Evolutionary conservation across 2,329 filamentous ascomycete species (phyloP).

Genomic region (Trichophyton mentagrophytes): DNA sequence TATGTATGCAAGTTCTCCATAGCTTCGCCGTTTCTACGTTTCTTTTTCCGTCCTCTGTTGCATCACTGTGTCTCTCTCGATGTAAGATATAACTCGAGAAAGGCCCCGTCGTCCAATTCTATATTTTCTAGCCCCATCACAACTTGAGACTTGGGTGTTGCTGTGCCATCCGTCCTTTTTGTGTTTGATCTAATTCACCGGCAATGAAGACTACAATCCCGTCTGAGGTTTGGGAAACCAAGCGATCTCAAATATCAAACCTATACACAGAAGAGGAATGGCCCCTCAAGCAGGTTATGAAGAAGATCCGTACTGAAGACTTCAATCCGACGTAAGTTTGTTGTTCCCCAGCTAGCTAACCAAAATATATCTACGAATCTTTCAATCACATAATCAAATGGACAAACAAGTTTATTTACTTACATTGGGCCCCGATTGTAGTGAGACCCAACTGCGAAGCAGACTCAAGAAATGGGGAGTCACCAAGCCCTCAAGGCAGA

Average conservation of each 20-base stretch:
- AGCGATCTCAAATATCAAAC: slow-evolving; percentile 29
- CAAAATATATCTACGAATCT: background rate
- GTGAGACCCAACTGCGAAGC: slow-evolving; percentile 34
- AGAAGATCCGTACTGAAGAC: slow-evolving; percentile 30
- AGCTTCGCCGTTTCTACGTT: background rate
- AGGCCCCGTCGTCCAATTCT: background rate
- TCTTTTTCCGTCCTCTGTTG: background rate
- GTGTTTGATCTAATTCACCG: background rate
- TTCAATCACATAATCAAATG: background rate
- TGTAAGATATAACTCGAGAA: background rate
- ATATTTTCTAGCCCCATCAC: background rate
- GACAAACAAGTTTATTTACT: slow-evolving; percentile 2
- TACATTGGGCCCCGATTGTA: slow-evolving; percentile 10
- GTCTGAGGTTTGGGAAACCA: slow-evolving; percentile 34
- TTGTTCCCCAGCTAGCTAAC: background rate
- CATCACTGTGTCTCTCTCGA: slow-evolving; percentile 1
- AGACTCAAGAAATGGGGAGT: slow-evolving; percentile 35
- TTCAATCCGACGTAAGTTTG: slow-evolving; percentile 31
- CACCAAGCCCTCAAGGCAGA: slow-evolving; percentile 33
- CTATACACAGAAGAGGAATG: slow-evolving; percentile 35
- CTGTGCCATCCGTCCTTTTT: background rate
- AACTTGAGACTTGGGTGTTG: background rate
- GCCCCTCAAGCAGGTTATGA: slow-evolving; percentile 35
- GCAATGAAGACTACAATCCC: slow-evolving; percentile 33
- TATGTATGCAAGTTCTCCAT: slow-evolving; percentile 1